Conservation (phyloP, 23 red algal species). For the Cyanidioschyzon merolae region DNA sequence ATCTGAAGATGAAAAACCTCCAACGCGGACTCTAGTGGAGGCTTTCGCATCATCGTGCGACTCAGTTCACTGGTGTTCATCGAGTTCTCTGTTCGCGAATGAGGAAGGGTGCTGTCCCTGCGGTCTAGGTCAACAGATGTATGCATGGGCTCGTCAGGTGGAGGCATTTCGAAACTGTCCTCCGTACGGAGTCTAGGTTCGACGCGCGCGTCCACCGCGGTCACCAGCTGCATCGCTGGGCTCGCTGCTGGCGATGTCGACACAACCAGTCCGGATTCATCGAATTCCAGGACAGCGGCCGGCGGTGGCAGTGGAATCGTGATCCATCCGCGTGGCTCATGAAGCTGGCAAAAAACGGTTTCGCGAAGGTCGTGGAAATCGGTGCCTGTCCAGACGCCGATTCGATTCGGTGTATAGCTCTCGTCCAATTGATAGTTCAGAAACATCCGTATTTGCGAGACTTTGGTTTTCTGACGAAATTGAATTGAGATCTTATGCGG, state of each 20-base stretch:
- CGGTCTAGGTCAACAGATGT: neutral
- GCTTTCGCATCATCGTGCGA: neutral
- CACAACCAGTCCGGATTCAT: neutral
- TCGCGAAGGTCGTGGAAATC: conserved; percentile 22
- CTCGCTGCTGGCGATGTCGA: neutral
- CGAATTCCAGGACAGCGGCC: neutral
- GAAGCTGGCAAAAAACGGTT: neutral
- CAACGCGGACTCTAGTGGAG: neutral
- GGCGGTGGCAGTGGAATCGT: conserved; percentile 14
- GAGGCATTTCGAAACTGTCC: neutral
- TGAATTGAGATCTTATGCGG: conserved; percentile 24
- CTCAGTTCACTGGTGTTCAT: neutral
- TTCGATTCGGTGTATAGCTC: conserved; percentile 21
- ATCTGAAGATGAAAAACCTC: conserved; percentile 1
- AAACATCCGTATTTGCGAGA: conserved; percentile 8
- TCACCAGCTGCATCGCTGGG: neutral
- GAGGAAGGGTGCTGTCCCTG: too few relatives aligned
- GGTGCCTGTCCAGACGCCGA: conserved; percentile 21
- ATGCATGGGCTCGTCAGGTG: neutral
- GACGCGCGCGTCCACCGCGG: neutral
- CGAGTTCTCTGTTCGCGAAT: neutral
- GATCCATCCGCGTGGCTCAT: conserved; percentile 26
- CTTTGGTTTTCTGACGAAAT: neutral
- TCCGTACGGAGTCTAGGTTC: neutral
- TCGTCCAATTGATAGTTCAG: conserved; percentile 31